These are phyloP conservation scores for Wallacemonas sp. DNA, from an alignment of 208 protist genomes.

Conservation along the genomic window DNA sequence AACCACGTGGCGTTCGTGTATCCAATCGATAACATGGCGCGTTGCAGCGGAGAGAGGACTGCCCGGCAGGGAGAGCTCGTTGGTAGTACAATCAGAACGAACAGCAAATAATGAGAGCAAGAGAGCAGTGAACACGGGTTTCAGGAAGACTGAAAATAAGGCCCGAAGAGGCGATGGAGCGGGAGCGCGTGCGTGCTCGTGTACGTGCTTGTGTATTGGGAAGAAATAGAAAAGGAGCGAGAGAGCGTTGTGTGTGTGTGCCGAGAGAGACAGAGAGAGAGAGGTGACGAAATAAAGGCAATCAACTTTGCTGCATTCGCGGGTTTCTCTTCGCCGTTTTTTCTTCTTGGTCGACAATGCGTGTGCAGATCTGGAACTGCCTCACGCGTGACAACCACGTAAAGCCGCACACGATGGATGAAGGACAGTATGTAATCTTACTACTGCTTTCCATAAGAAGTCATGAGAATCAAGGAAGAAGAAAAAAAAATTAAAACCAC, in stretches of 20 bases:
- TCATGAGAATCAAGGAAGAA: neutral
- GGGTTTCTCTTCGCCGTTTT: too few relatives aligned
- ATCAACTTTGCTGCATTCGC: too few relatives aligned
- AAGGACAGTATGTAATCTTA: neutral
- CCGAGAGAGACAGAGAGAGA: neutral
- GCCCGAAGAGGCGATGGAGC: too few relatives aligned
- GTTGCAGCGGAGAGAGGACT: neutral
- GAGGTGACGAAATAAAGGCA: neutral
- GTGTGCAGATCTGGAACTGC: too few relatives aligned
- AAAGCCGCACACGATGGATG: neutral
- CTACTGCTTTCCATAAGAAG: too few relatives aligned
- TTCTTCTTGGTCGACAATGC: too few relatives aligned
- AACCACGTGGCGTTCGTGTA: slow-evolving; percentile 19
- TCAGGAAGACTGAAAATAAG: neutral
- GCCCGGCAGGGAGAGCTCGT: too few relatives aligned
- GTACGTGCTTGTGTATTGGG: too few relatives aligned
- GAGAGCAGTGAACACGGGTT: neutral
- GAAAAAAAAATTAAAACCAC: neutral
- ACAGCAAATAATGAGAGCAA: neutral
- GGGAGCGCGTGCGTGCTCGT: too few relatives aligned
- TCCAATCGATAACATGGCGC: neutral
- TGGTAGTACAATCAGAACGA: neutral
- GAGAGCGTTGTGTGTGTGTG: neutral
- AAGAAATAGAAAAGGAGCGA: neutral
- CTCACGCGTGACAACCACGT: too few relatives aligned